Evolutionary conservation across 805 yeast genomes (phyloP).

Genomic region (Saccharomyces mikatae): DNA sequence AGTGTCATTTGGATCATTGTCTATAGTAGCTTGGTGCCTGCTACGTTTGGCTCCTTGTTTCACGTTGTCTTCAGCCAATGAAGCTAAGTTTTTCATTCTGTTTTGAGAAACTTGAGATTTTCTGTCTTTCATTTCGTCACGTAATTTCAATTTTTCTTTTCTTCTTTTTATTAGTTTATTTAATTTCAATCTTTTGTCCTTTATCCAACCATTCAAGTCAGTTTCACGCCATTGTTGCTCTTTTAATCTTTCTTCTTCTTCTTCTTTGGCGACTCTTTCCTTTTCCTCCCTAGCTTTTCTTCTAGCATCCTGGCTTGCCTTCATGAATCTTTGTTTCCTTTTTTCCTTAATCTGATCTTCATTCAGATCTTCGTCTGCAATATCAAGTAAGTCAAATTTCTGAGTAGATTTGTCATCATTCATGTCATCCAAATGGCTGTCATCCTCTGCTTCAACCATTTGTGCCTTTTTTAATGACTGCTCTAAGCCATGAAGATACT

Average conservation of each 20-base stretch:
- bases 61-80: slow-evolving; percentile 64
- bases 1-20: slow-evolving; percentile 86
- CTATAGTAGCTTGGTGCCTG: slow-evolving; percentile 59
- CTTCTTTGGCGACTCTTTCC: slow-evolving; percentile 50
- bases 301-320: slow-evolving; percentile 85
- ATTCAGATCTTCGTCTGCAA: slow-evolving; percentile 74
- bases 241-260: slow-evolving; percentile 50
- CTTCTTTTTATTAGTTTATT: slow-evolving; percentile 49
- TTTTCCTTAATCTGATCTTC: slow-evolving; percentile 82
- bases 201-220: slow-evolving; percentile 75
- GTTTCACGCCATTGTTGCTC: slow-evolving; percentile 72
- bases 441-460: slow-evolving; percentile 56
- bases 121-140: slow-evolving; percentile 75
- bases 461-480: slow-evolving; percentile 61
- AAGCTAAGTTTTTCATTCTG: slow-evolving; percentile 85
- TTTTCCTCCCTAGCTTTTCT: slow-evolving; percentile 75
- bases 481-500: slow-evolving; percentile 57
- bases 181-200: slow-evolving; percentile 55
- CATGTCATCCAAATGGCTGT: slow-evolving; percentile 40
- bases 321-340: slow-evolving; percentile 70
- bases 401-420: slow-evolving; percentile 29
- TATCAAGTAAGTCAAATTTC: slow-evolving; percentile 64
- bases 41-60: slow-evolving; percentile 39
- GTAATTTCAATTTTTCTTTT: slow-evolving; percentile 60
- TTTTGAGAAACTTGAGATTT: slow-evolving; percentile 87